Percentiles rank a stretch among this genome's conserved stretches.
Evolutionary conservation across 495 filamentous ascomycete genomes (phyloP).

Genomic region (Cairneyella variabilis): DNA sequence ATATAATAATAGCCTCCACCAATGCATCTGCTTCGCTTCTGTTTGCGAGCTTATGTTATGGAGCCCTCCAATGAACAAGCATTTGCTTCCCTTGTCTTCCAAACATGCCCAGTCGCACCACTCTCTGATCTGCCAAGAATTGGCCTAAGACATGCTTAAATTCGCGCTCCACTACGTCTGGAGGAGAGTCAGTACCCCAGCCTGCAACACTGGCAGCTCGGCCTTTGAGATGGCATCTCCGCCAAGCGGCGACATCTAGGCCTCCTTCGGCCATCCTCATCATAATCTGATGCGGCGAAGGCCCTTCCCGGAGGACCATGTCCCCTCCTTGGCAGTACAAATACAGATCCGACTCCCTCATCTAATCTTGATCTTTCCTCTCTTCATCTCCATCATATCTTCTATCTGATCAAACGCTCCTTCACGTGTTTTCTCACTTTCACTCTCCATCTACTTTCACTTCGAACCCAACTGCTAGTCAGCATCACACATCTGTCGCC

Average conservation of each 20-base stretch:
- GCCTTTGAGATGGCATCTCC: conserved; percentile 8
- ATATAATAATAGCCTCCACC: not conserved
- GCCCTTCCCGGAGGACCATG: too few species aligned
- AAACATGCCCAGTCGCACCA: conserved; percentile 19
- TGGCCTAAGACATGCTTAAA: not conserved
- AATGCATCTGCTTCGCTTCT: not conserved
- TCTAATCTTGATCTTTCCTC: conserved; percentile 16
- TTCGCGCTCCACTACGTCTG: not conserved
- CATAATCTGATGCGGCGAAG: too few species aligned
- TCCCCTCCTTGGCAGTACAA: conserved; percentile 30
- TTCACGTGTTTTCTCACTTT: conserved; percentile 25
- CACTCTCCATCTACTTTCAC: conserved; percentile 15
- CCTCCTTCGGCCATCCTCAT: too few species aligned
- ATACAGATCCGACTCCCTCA: conserved; percentile 26
- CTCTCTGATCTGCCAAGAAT: conserved; percentile 7
- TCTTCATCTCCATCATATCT: conserved; percentile 17
- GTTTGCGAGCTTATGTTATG: not conserved
- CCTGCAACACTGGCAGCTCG: conserved; percentile 1
- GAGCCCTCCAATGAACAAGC: not conserved
- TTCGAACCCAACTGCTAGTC: too few species aligned
- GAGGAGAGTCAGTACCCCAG: not conserved
- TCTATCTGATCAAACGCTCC: conserved; percentile 20
- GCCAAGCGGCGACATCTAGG: too few species aligned
- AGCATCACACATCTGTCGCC: conserved; percentile 46
- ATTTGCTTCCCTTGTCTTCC: conserved; percentile 3